These are phyloP conservation scores for Wickerhamomyces rabaulensis DNA, from an alignment of 805 yeast species.

Conservation along the genomic window DNA sequence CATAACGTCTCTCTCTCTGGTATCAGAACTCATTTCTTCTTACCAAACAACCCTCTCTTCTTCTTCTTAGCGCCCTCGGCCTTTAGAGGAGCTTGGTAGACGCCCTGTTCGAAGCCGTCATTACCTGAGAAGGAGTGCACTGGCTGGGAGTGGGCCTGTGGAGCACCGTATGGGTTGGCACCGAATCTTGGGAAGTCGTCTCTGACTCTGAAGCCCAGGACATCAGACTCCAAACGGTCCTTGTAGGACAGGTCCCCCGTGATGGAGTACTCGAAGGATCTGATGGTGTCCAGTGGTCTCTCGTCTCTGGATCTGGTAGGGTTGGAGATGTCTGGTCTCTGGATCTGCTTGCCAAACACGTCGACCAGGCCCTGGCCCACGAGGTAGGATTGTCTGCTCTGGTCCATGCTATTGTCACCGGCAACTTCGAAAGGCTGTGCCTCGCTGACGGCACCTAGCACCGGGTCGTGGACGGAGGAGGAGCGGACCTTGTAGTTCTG, in stretches of 20 bases:
- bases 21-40: conserved; percentile 37
- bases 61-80: conserved; percentile 50
- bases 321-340: conserved; percentile 79
- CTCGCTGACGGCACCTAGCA: conserved; percentile 87
- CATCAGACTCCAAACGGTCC: conserved; percentile 73
- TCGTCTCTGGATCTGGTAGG: conserved; percentile 94
- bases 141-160: conserved; percentile 19
- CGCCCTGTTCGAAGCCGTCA: conserved; percentile 46
- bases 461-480: conserved; percentile 81
- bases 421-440: conserved; percentile 86
- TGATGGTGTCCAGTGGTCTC: conserved; percentile 93
- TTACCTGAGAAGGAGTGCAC: conserved; percentile 24
- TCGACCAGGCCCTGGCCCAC: conserved; percentile 58
- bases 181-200: conserved; percentile 59
- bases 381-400: conserved; percentile 22
- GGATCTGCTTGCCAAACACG: conserved; percentile 79
- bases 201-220: conserved; percentile 84
- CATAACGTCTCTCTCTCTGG: too few relatives aligned
- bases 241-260: conserved; percentile 80
- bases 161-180: conserved; percentile 28
- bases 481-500: conserved; percentile 58
- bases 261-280: conserved; percentile 89
- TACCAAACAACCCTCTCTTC: conserved; percentile 78
- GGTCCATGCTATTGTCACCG: conserved; percentile 26
- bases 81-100: conserved; percentile 51